Evolutionary conservation across 257 asterid genomes (phyloP), one percentile per base, ranked within the genome.

Genomic region (Eucommia ulmoides): DNA sequence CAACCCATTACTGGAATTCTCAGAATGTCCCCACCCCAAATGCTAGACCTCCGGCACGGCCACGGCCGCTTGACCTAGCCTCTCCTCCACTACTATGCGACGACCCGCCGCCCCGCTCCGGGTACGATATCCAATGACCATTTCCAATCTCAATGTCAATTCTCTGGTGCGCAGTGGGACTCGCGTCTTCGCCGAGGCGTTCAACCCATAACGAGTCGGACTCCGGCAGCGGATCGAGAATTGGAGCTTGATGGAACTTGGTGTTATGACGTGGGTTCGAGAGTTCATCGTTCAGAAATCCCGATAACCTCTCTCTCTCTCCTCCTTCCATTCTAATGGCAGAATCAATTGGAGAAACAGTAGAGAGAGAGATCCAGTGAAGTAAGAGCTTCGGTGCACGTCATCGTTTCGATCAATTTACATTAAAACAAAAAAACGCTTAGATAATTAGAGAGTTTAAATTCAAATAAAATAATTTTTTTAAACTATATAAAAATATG

Each of bases 211-310:
- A 29, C 16, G 11, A 17, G 2, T 35, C 44, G 3, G 2, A 35
- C 16, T 35, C 44, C 16, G 2, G 44, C 3, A 15, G 2, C 9
- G 44, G 11, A n/a, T n/a, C n/a, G n/a, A n/a, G n/a, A n/a, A n/a
- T n/a, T n/a, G n/a, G n/a, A n/a, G n/a, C n/a, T n/a, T 15, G 11
- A 10, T 5, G 44, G n/a, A n/a, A 17, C 16, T 35, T 15, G 15
- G 16, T 17, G 3, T 18, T 35, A 9, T 35, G 11, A 4, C 44
- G n/a, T 35, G 10, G 12, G 38, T 9, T 63, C 10, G 63, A 51
- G 15, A 63, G 49, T 25, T 62, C 56, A 26, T 62, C 58, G 8
- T 55, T 62, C 22, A 62, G 5, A 18, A n/a, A n/a, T n/a, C n/a
- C n/a, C n/a, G n/a, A n/a, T n/a, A n/a, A n/a, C n/a, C n/a, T n/a